phyloP scores from a whole-genome alignment of 768 basidiomycete species.

The Exsudoporus frostii region DNA sequence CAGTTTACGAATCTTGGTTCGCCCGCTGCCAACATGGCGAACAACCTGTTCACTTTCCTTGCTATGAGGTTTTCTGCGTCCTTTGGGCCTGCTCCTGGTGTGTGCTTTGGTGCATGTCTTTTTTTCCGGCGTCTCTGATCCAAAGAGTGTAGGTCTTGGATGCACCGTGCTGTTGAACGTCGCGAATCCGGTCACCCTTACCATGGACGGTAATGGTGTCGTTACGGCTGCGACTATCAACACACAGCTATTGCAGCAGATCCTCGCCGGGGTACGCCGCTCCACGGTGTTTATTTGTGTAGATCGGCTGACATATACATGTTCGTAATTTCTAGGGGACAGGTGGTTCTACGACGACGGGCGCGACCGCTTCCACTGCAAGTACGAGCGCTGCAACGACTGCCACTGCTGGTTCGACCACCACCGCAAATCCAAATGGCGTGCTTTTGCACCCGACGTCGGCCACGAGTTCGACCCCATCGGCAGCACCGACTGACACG shows the following conservation, averaged over 20 bases:
- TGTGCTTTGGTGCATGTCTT: neutral
- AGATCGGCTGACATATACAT: neutral
- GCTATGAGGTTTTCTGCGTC: conserved; percentile 27
- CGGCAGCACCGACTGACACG: neutral
- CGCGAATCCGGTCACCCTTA: conserved; percentile 21
- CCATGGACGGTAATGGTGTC: conserved; percentile 25
- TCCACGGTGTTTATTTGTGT: neutral
- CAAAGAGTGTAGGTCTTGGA: conserved; percentile 18
- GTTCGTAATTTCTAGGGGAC: neutral
- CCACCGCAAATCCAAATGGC: neutral
- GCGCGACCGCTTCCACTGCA: neutral
- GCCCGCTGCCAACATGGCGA: conserved; percentile 20
- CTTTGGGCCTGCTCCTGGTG: conserved; percentile 25
- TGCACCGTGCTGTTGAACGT: conserved; percentile 22
- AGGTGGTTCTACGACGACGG: neutral
- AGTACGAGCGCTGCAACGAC: neutral
- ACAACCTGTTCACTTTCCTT: conserved; percentile 28
- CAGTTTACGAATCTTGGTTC: conserved; percentile 17
- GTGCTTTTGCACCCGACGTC: neutral
- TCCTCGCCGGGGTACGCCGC: conserved; percentile 7
- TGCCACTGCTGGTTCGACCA: neutral
- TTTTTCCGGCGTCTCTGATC: neutral
- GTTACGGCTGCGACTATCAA: conserved; percentile 27
- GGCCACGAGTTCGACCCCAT: neutral
- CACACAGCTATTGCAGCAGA: conserved; percentile 17